A percentile compares a stretch with the other conserved stretches of the same genome.
phyloP scores from a whole-genome alignment of 139 green algal species.

The Micractinium sp. region DNA sequence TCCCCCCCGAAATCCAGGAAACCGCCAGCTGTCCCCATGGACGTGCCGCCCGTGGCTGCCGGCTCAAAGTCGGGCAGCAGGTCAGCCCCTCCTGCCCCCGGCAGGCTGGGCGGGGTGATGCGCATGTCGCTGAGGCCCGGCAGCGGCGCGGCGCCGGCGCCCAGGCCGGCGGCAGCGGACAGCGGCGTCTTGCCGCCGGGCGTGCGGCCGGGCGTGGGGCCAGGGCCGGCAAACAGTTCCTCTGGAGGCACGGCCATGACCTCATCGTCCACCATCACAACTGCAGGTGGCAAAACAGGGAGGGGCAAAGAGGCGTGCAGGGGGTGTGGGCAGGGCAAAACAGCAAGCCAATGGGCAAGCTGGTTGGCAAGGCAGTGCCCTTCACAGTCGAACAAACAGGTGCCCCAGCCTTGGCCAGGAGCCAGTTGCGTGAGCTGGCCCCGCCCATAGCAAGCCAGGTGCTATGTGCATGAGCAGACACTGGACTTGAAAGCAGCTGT shows the following conservation, averaged over 20 bases:
- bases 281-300: background rate
- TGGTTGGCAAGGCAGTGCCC: too few relatives aligned
- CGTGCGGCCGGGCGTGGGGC: background rate
- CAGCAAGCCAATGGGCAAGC: background rate
- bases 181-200: constrained; percentile 8
- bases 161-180: background rate
- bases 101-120: constrained; percentile 42
- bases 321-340: too few relatives aligned
- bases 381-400: too few relatives aligned
- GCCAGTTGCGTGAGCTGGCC: background rate
- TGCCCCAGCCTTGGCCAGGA: too few relatives aligned
- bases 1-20: background rate
- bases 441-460: background rate
- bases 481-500: background rate
- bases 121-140: constrained; percentile 32
- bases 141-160: constrained; percentile 16
- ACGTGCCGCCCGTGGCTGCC: background rate
- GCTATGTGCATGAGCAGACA: background rate
- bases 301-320: too few relatives aligned
- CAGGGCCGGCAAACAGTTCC: constrained; percentile 35
- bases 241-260: constrained; percentile 37
- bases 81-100: background rate
- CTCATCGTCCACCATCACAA: constrained; percentile 42
- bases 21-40: background rate
- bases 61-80: constrained; percentile 26